A percentile compares a stretch with the other conserved stretches of the same genome.
These are phyloP conservation scores for Heliocybe sulcata DNA, from an alignment of 1,284 basidiomycete species.

Conservation along the genomic window DNA sequence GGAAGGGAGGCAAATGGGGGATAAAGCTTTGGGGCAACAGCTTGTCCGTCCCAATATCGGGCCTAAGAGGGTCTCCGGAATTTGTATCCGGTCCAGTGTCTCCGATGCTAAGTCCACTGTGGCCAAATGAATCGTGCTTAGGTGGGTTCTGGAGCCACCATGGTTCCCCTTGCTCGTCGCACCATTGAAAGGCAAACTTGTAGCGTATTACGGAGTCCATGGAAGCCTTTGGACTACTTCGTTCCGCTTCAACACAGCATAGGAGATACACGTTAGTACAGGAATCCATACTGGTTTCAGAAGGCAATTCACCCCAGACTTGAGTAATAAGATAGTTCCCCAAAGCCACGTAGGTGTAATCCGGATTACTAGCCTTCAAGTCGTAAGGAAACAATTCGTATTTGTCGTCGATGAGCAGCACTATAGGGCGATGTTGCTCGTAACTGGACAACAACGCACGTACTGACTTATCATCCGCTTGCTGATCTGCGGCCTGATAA, in stretches of 20 bases:
- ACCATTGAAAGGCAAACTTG: slow-evolving; percentile 80
- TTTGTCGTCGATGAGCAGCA: slow-evolving; percentile 63
- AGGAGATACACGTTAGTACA: not conserved
- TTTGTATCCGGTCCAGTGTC: not conserved
- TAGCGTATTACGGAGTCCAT: slow-evolving; percentile 50
- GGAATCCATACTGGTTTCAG: not conserved
- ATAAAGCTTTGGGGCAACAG: too few species aligned
- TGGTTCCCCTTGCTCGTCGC: slow-evolving; percentile 53
- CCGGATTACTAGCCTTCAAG: slow-evolving; percentile 30
- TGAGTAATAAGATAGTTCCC: slow-evolving; percentile 66
- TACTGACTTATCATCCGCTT: slow-evolving; percentile 60
- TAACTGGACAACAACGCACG: slow-evolving; percentile 56
- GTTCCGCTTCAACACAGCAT: slow-evolving; percentile 41
- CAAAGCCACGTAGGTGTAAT: slow-evolving; percentile 59
- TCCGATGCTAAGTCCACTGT: not conserved
- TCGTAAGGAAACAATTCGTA: slow-evolving; percentile 68
- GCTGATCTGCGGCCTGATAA: slow-evolving; percentile 57
- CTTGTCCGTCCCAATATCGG: too few species aligned
- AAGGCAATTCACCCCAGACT: slow-evolving; percentile 52
- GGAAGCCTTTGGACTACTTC: slow-evolving; percentile 40
- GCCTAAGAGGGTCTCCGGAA: too few species aligned
- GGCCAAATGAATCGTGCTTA: not conserved
- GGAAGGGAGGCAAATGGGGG: too few species aligned
- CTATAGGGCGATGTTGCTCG: slow-evolving; percentile 43
- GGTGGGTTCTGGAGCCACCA: slow-evolving; percentile 38